Base-by-base conservation (phyloP, 306 rosid genomes). In the Quercus alba region DNA sequence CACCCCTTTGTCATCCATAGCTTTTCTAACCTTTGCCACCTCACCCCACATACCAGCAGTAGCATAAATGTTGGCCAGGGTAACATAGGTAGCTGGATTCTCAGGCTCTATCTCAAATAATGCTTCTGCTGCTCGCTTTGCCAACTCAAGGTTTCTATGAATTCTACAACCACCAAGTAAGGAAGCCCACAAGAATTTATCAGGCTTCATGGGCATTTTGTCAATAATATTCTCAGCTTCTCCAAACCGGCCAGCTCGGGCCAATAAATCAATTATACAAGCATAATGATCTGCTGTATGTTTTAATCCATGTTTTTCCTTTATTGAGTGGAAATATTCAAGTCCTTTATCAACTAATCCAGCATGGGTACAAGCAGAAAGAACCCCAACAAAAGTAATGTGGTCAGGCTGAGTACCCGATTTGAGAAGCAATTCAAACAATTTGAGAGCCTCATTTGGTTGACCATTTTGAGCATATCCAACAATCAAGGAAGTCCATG, bases 31-130 rank as follows among this genome's bases (percentile, higher is more conserved):
- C 46, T 54, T 70, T 54, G 44, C 73, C 20, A 69, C 73, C 44
- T 70, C 74, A 35, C 46, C 74, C 74, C 74, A 38, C 21, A 23
- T 12, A n/a, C 74, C 74, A 12, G 25, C 74, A 17, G 74, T 7
- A 33, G 74, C 54, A 38, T 38, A 70, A 70, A 17, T 35, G 25
- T 70, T 70, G 2, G 74, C 44, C 46, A 70, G 74, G 56, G 46
- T 35, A 26, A 70, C 56, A 70, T 70, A 70, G 74, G 28, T 70
- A 19, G 55, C 74, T 35, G 74, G 56, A 54, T 70, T 51, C 74
- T 41, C 46, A 70, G 74, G 74, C 41, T 70, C 74, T 17, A 70
- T 51, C 56, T 70, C 55, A 51, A 70, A 70, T 20, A 70, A 11
- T 15, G 13, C 20, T 54, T 44, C 55, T 70, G 74, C 44, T 18